phyloP scores from a whole-genome alignment of 768 basidiomycete genomes.

The Mycena haematopus region DNA sequence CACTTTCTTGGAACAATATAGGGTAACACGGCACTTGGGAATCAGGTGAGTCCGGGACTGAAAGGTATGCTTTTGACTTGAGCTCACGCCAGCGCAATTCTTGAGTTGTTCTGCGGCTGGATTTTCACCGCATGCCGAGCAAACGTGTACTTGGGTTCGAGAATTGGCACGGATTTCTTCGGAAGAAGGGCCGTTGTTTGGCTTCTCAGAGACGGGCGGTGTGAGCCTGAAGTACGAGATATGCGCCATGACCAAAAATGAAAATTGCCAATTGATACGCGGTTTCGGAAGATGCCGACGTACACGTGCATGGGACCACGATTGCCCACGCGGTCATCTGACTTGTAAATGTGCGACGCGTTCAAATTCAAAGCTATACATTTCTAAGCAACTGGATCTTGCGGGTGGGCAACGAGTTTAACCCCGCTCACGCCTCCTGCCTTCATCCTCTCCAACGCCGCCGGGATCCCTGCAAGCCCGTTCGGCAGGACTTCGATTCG shows the following conservation, averaged over 20 bases:
- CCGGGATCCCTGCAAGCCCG: constrained; percentile 45
- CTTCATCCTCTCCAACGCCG: constrained; percentile 43
- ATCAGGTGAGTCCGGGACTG: not conserved
- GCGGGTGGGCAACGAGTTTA: constrained; percentile 46
- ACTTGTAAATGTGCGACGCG: too few species aligned
- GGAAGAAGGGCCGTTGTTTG: constrained; percentile 3
- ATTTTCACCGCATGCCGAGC: constrained; percentile 13
- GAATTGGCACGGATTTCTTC: constrained; percentile 12
- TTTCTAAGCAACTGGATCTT: constrained; percentile 36
- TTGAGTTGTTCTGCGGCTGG: constrained; percentile 5
- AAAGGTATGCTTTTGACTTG: not conserved
- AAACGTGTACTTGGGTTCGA: constrained; percentile 8
- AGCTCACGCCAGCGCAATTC: constrained; percentile 17
- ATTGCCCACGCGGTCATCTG: too few species aligned
- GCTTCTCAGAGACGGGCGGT: constrained; percentile 3
- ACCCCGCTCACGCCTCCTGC: constrained; percentile 44
- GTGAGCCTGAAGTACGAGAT: constrained; percentile 18
- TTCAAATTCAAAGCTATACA: too few species aligned
- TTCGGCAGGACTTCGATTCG: constrained; percentile 43
- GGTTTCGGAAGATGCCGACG: not conserved
- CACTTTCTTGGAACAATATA: constrained; percentile 20
- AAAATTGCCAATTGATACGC: not conserved
- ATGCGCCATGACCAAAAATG: constrained; percentile 7
- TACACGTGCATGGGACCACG: too few species aligned
- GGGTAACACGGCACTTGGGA: constrained; percentile 7